These are phyloP conservation scores for Lodderomyces orthopsilosis DNA, from an alignment of 1,139 yeast species.

Conservation along the genomic window DNA sequence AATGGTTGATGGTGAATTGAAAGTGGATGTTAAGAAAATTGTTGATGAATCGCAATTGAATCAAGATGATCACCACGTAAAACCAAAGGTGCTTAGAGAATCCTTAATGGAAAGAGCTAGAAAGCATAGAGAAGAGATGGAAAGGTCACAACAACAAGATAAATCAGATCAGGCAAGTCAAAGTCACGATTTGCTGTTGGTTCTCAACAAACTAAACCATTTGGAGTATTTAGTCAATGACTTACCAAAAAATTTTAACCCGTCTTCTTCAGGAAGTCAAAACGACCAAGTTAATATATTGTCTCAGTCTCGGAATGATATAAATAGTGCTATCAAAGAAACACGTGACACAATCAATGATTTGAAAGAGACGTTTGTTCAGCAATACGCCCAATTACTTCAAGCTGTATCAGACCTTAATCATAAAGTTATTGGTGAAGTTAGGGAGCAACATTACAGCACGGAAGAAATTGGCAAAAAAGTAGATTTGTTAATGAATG, in stretches of 20 bases:
- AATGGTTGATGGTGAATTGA: slow-evolving; percentile 42
- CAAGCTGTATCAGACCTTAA: slow-evolving; percentile 33
- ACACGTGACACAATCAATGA: neutral
- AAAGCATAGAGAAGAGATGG: slow-evolving; percentile 23
- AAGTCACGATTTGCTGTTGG: neutral
- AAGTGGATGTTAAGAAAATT: slow-evolving; percentile 21
- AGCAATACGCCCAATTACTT: slow-evolving; percentile 37
- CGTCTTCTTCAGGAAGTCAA: neutral
- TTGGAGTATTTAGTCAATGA: slow-evolving; percentile 6
- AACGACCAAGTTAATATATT: neutral
- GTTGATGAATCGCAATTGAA: slow-evolving; percentile 8
- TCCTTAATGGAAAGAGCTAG: slow-evolving; percentile 40
- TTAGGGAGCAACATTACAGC: slow-evolving; percentile 41
- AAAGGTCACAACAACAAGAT: slow-evolving; percentile 3
- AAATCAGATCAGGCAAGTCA: neutral
- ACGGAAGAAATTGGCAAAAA: slow-evolving; percentile 35
- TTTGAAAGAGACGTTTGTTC: slow-evolving; percentile 5
- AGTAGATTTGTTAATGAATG: slow-evolving; percentile 42
- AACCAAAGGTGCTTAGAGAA: slow-evolving; percentile 23
- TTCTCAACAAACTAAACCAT: slow-evolving; percentile 7
- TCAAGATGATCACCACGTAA: slow-evolving; percentile 2
- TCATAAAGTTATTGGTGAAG: slow-evolving; percentile 43
- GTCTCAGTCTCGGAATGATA: neutral
- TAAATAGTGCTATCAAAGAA: neutral
- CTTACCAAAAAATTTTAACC: slow-evolving; percentile 1